These are phyloP conservation scores for Asclepias syriaca DNA, from an alignment of 257 asterid genomes.

Conservation along the genomic window DNA sequence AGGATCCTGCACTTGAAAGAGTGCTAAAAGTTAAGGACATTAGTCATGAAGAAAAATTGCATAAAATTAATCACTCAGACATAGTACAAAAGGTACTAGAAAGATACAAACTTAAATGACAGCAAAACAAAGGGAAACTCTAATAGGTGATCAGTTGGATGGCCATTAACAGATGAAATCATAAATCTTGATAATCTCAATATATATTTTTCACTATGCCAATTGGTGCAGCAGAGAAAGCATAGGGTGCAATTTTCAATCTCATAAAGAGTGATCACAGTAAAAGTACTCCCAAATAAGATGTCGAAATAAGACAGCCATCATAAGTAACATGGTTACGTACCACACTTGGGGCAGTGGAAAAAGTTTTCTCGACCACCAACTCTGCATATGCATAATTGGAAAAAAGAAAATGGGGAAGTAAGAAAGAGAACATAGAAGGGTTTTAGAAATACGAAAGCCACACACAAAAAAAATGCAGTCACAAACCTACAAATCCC, in stretches of 20 bases:
- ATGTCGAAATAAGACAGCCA: neutral
- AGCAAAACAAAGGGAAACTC: neutral
- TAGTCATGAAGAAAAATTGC: neutral
- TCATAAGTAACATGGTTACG: constrained; percentile 12
- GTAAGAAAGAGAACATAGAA: neutral
- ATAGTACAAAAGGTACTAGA: neutral
- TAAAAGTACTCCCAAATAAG: neutral
- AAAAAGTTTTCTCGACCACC: constrained; percentile 85
- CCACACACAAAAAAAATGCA: neutral
- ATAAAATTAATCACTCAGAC: neutral
- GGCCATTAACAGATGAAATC: neutral
- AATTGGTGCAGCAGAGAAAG: neutral
- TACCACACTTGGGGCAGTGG: constrained; percentile 91
- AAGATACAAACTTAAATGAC: neutral
- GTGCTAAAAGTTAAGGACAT: neutral
- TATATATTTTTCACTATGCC: neutral
- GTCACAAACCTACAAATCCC: constrained; percentile 84
- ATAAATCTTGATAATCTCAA: neutral
- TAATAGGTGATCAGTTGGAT: neutral
- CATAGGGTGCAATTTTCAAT: neutral
- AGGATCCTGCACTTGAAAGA: constrained; percentile 52
- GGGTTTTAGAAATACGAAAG: neutral
- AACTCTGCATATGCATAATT: constrained; percentile 50
- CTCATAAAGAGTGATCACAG: neutral
- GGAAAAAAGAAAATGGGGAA: neutral